Evolutionary conservation across 352 stramenopile genomes (phyloP).

Genomic region (Globisporangium lucens): DNA sequence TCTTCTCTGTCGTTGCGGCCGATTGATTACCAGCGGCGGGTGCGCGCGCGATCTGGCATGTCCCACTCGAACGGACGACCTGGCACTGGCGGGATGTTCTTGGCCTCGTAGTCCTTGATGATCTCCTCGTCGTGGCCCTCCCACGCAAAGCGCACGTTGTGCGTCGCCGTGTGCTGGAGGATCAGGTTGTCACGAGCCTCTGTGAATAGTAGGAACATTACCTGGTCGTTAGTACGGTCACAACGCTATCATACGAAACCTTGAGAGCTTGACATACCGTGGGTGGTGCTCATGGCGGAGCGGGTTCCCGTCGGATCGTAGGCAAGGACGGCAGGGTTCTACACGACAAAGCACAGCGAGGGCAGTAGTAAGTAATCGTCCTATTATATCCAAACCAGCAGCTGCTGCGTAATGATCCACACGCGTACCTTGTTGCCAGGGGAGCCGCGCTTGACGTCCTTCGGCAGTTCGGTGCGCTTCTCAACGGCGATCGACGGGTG

Average conservation of each 20-base stretch:
- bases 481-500: conserved; percentile 66
- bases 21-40: conserved; percentile 57
- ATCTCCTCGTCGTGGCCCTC: conserved; percentile 73
- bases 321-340: conserved; percentile 78
- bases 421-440: conserved; percentile 68
- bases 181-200: conserved; percentile 72
- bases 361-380: neutral
- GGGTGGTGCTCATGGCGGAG: conserved; percentile 83
- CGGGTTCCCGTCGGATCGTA: conserved; percentile 86
- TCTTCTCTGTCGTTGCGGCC: neutral
- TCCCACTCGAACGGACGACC: conserved; percentile 72
- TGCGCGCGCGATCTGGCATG: conserved; percentile 54
- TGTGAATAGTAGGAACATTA: conserved; percentile 9
- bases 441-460: conserved; percentile 62
- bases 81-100: conserved; percentile 70
- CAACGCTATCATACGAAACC: neutral
- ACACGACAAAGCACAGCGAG: neutral
- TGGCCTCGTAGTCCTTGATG: conserved; percentile 62
- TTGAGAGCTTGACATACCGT: conserved; percentile 30
- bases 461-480: conserved; percentile 60
- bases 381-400: neutral
- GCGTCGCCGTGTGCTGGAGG: conserved; percentile 56
- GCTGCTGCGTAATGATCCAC: neutral
- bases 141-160: conserved; percentile 85
- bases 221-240: neutral